Percentiles rank a stretch among this genome's conserved stretches.
These are phyloP conservation scores for Leptographium wingfieldii DNA, from an alignment of 2,329 filamentous ascomycete species.

Conservation along the genomic window DNA sequence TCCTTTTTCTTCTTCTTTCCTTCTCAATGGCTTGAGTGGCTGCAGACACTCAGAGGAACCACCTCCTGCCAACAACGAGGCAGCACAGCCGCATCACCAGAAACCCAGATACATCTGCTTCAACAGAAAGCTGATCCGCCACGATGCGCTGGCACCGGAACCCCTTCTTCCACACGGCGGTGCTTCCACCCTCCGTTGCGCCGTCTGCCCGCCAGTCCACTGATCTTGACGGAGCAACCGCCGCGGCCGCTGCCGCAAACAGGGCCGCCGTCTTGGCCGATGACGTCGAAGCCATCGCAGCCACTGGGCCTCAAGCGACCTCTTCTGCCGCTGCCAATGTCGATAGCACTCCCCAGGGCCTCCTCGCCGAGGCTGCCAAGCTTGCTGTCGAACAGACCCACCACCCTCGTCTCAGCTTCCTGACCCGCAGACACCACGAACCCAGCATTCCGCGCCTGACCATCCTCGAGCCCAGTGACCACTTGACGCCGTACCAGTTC, in stretches of 20 bases:
- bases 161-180: conserved; percentile 13
- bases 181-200: conserved; percentile 12
- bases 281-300: neutral
- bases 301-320: neutral
- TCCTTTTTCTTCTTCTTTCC: neutral
- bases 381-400: conserved; percentile 2
- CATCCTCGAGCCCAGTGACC: conserved; percentile 21
- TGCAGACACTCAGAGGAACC: neutral
- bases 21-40: neutral
- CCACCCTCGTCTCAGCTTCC: neutral
- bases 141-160: conserved; percentile 14
- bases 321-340: neutral
- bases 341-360: conserved; percentile 3
- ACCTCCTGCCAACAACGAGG: neutral
- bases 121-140: neutral
- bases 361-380: conserved; percentile 10
- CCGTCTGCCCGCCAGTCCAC: conserved; percentile 10
- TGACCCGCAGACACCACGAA: neutral
- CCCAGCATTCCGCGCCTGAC: conserved; percentile 8
- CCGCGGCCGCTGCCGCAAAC: conserved; percentile 5
- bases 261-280: neutral
- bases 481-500: conserved; percentile 29
- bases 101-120: neutral
- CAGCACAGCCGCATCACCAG: neutral
- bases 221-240: conserved; percentile 8